phyloP scores from a whole-genome alignment of 2,329 filamentous ascomycete species.

The Thelonectria discophora region DNA sequence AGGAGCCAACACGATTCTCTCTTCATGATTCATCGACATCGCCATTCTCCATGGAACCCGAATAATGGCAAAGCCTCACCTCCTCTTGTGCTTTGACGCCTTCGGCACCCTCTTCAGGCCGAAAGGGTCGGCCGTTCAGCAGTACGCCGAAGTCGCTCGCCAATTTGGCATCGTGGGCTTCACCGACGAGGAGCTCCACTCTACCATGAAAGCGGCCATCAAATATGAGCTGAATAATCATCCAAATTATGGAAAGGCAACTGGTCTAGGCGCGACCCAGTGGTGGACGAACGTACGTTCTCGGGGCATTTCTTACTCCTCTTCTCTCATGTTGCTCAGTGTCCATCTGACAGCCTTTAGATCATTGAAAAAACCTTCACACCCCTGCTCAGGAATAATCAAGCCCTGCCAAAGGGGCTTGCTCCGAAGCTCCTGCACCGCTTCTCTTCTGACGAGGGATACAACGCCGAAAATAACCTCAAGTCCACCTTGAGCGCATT shows the following conservation, averaged over 20 bases:
- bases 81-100: constrained; percentile 34
- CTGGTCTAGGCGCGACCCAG: constrained; percentile 29
- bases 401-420: constrained; percentile 23
- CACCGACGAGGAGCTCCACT: constrained; percentile 27
- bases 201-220: constrained; percentile 21
- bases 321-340: not conserved
- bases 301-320: not conserved
- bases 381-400: constrained; percentile 12
- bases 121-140: constrained; percentile 22
- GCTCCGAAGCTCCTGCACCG: constrained; percentile 27
- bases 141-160: constrained; percentile 32
- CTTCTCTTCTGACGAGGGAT: constrained; percentile 29
- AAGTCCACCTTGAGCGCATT: constrained; percentile 10
- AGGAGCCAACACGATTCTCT: constrained; percentile 27
- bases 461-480: constrained; percentile 21
- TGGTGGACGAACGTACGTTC: constrained; percentile 37
- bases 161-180: constrained; percentile 32
- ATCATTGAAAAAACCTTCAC: constrained; percentile 34
- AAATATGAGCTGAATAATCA: constrained; percentile 30
- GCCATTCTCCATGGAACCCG: not conserved
- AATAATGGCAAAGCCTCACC: constrained; percentile 44
- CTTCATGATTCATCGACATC: not conserved
- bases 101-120: constrained; percentile 32
- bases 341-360: constrained; percentile 15
- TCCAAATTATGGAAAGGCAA: constrained; percentile 34